Conservation (phyloP, 345 rosid genomes). For the Melastoma malabathricum region DNA sequence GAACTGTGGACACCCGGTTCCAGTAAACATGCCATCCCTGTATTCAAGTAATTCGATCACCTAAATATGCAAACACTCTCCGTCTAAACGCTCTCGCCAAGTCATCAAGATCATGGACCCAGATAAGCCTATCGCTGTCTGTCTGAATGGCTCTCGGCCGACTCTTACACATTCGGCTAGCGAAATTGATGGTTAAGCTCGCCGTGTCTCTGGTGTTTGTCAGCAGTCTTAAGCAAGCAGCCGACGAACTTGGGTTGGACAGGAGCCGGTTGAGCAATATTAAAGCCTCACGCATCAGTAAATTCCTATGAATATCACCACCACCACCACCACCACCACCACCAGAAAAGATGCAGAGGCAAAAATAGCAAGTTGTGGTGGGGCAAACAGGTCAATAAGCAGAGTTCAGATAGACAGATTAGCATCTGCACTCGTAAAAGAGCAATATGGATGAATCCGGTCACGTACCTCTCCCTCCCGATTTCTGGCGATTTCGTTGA, state of each 20-base stretch:
- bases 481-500: conserved; percentile 23
- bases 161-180: conserved; percentile 48
- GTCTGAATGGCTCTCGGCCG: conserved; percentile 14
- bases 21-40: too few species aligned
- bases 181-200: conserved; percentile 55
- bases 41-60: conserved; percentile 19
- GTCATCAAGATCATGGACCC: conserved; percentile 51
- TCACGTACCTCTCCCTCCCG: conserved; percentile 48
- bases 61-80: conserved; percentile 55
- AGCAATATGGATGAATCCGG: not conserved
- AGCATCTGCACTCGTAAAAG: not conserved
- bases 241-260: conserved; percentile 44
- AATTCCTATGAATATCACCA: conserved; percentile 42
- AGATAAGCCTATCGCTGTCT: conserved; percentile 24
- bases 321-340: too few species aligned
- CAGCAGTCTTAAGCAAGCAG: conserved; percentile 34
- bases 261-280: conserved; percentile 75
- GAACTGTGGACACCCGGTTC: too few species aligned
- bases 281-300: conserved; percentile 60
- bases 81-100: conserved; percentile 52
- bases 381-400: not conserved
- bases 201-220: conserved; percentile 72
- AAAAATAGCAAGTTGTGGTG: not conserved
- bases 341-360: not conserved
- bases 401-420: not conserved